Percentiles rank a stretch among this genome's conserved stretches.
Evolutionary conservation across 2,329 filamentous ascomycete genomes (phyloP).

Genomic region (Colletotrichum sp.): DNA sequence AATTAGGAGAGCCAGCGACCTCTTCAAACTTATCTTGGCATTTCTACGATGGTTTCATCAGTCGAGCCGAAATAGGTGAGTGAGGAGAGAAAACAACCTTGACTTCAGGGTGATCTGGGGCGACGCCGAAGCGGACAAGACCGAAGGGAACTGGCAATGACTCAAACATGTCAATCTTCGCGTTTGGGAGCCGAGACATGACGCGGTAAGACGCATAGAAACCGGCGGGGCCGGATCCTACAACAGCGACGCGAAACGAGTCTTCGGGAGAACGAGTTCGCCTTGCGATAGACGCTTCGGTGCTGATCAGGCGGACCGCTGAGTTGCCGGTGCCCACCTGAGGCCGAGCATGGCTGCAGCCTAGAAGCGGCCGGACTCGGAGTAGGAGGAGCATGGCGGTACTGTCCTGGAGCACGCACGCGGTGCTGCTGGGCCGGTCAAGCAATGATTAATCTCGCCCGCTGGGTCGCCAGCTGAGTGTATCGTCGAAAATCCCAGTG

Average conservation of each 20-base stretch:
- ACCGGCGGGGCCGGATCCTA: constrained; percentile 93
- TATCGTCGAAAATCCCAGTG: neutral
- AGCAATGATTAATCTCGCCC: neutral
- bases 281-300: neutral
- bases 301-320: neutral
- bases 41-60: constrained; percentile 62
- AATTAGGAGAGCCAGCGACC: constrained; percentile 80
- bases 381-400: neutral
- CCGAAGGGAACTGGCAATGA: constrained; percentile 91
- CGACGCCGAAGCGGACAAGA: constrained; percentile 90
- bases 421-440: neutral
- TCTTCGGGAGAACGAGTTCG: constrained; percentile 13
- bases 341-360: neutral
- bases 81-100: constrained; percentile 68
- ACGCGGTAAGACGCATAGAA: constrained; percentile 93
- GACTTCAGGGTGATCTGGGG: constrained; percentile 98
- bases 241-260: constrained; percentile 80
- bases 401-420: neutral
- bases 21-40: constrained; percentile 94
- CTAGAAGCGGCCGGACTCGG: neutral
- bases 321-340: neutral
- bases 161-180: constrained; percentile 94
- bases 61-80: neutral
- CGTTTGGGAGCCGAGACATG: constrained; percentile 75
- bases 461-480: neutral